These are phyloP conservation scores for Radiomyces spectabilis DNA, from an alignment of 192 early-diverging fungal genomes.

Conservation along the genomic window DNA sequence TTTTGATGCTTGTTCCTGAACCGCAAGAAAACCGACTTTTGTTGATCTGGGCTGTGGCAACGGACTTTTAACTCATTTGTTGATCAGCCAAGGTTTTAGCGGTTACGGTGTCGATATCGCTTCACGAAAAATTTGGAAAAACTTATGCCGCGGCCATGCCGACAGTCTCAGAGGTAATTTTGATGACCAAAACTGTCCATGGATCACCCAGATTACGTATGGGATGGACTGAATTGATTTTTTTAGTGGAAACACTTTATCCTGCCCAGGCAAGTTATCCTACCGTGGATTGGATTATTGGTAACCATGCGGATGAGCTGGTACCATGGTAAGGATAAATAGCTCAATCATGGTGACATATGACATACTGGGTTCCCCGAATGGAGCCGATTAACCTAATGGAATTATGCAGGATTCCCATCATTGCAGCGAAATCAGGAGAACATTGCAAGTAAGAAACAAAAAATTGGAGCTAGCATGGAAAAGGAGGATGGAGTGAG, in stretches of 20 bases:
- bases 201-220: no score
- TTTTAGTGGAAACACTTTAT: conserved; percentile 50
- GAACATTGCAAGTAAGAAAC: conserved; percentile 32
- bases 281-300: conserved; percentile 71
- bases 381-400: no score
- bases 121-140: conserved; percentile 69
- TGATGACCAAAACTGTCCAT: no score
- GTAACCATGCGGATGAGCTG: conserved; percentile 86
- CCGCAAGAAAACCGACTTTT: conserved; percentile 53
- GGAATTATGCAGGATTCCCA: conserved; percentile 55
- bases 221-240: no score
- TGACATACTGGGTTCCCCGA: no score
- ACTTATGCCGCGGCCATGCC: conserved; percentile 31
- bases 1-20: no score
- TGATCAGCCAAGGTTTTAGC: conserved; percentile 60
- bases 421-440: conserved; percentile 53
- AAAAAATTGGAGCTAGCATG: background rate
- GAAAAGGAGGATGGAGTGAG: background rate
- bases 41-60: conserved; percentile 85
- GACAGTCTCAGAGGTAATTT: conserved; percentile 43
- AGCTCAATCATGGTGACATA: background rate
- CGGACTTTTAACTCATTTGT: conserved; percentile 68
- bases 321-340: conserved; percentile 54
- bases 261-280: conserved; percentile 38
- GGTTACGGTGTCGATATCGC: conserved; percentile 74